Percentiles rank a stretch among this genome's conserved stretches.
These are phyloP conservation scores for Cyphellophora europaea DNA, from an alignment of 2,329 filamentous ascomycete genomes.

Conservation along the genomic window DNA sequence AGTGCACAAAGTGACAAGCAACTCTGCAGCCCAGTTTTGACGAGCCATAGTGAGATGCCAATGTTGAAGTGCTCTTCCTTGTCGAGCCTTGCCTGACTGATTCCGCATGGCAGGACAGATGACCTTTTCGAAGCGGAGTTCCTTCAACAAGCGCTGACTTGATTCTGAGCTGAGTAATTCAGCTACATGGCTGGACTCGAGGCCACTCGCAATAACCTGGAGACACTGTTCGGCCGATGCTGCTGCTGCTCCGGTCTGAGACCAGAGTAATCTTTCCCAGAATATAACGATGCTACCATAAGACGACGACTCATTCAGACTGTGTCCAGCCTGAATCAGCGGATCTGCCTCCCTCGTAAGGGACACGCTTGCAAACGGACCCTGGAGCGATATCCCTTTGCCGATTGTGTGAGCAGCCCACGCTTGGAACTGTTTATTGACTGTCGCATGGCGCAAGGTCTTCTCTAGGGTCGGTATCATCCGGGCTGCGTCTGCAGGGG, in stretches of 20 bases:
- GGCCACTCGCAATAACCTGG: conserved; percentile 1
- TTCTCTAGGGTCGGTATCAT: conserved; percentile 65
- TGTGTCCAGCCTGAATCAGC: neutral
- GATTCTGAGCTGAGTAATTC: neutral
- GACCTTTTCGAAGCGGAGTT: conserved; percentile 33
- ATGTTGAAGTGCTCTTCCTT: neutral
- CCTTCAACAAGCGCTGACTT: conserved; percentile 27
- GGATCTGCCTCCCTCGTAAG: neutral
- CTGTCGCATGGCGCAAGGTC: conserved; percentile 56
- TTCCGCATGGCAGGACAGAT: conserved; percentile 24
- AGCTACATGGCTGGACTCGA: neutral
- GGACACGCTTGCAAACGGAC: conserved; percentile 1
- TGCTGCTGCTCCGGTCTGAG: conserved; percentile 7
- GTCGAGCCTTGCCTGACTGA: neutral
- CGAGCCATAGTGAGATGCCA: neutral
- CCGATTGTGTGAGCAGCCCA: conserved; percentile 85
- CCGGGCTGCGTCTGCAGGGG: conserved; percentile 53
- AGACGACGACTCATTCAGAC: conserved; percentile 5
- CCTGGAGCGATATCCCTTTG: conserved; percentile 44
- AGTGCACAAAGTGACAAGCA: conserved; percentile 54
- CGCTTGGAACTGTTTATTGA: conserved; percentile 61
- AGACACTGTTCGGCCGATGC: conserved; percentile 1
- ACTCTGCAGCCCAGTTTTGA: conserved; percentile 49
- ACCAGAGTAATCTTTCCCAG: conserved; percentile 8
- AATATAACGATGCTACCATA: conserved; percentile 12